Evolutionary conservation across 2,329 filamentous ascomycete genomes (phyloP).

Genomic region (Pseudofabraea citricarpa): DNA sequence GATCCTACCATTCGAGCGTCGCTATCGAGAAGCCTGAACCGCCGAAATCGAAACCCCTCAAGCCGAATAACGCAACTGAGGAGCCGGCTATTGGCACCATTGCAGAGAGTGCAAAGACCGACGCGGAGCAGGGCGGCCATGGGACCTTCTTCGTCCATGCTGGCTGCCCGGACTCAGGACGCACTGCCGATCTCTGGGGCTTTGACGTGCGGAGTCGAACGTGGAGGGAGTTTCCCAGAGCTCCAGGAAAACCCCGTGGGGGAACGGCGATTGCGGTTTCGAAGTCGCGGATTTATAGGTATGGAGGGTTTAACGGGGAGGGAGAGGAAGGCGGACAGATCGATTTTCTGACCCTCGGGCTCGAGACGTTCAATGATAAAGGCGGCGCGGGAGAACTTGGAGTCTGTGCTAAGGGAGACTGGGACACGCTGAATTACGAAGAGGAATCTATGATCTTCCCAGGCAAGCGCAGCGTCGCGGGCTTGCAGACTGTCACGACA

Average conservation of each 20-base stretch:
- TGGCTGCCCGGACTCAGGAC: conserved; percentile 59
- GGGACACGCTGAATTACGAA: conserved; percentile 46
- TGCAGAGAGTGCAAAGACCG: conserved; percentile 48
- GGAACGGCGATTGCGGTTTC: conserved; percentile 64
- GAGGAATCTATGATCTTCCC: conserved; percentile 44
- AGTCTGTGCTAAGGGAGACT: conserved; percentile 45
- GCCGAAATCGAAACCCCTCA: conserved; percentile 17
- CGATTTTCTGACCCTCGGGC: conserved; percentile 57
- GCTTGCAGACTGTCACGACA: conserved; percentile 50
- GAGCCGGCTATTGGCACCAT: conserved; percentile 52
- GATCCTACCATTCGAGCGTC: conserved; percentile 66
- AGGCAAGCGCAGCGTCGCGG: conserved; percentile 46
- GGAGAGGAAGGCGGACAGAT: conserved; percentile 66
- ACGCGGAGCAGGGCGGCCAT: conserved; percentile 58
- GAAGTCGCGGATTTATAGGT: conserved; percentile 65
- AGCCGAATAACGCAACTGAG: conserved; percentile 33
- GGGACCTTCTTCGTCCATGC: conserved; percentile 73
- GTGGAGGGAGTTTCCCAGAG: conserved; percentile 65
- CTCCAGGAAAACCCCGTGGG: conserved; percentile 61
- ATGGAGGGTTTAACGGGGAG: conserved; percentile 74
- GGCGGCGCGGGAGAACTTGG: conserved; percentile 43
- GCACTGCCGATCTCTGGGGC: conserved; percentile 68
- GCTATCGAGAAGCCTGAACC: conserved; percentile 47
- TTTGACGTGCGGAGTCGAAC: conserved; percentile 60
- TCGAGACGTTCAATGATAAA: conserved; percentile 51